Percentiles rank a stretch among this genome's conserved stretches.
Evolutionary conservation across 1,284 basidiomycete genomes (phyloP).

Genomic region (Schizophyllum amplum): DNA sequence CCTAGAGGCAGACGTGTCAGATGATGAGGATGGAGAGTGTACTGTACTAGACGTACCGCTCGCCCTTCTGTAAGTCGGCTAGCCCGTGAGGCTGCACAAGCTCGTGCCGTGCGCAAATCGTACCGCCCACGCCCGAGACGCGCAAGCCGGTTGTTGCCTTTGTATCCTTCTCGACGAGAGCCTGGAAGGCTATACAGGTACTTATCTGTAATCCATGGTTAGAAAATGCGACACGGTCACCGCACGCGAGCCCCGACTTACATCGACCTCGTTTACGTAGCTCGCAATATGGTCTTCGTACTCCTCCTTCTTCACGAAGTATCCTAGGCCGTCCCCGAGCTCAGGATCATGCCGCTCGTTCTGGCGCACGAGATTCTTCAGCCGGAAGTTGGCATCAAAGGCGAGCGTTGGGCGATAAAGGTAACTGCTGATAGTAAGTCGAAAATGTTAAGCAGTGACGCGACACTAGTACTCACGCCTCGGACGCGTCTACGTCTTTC

Average conservation of each 20-base stretch:
- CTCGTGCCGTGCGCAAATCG: too few relatives aligned
- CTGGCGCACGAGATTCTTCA: slow-evolving; percentile 9
- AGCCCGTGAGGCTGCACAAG: slow-evolving; percentile 8
- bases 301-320: too few relatives aligned
- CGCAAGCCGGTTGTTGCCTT: slow-evolving; percentile 9
- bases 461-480: slow-evolving; percentile 6
- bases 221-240: too few relatives aligned
- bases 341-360: slow-evolving; percentile 15
- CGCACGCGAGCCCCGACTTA: too few relatives aligned
- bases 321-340: slow-evolving; percentile 15
- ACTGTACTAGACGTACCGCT: slow-evolving; percentile 9
- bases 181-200: slow-evolving; percentile 10
- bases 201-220: slow-evolving; percentile 3
- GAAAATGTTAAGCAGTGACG: too few relatives aligned
- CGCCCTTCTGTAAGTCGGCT: slow-evolving; percentile 15
- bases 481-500: slow-evolving; percentile 1
- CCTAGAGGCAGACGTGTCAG: slow-evolving; percentile 9
- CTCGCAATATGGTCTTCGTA: slow-evolving; percentile 15
- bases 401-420: slow-evolving; percentile 12
- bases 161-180: slow-evolving; percentile 12
- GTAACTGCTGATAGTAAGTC: slow-evolving; percentile 7
- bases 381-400: slow-evolving; percentile 15
- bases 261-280: slow-evolving; percentile 9
- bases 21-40: not conserved
- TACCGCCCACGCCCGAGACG: slow-evolving; percentile 12